phyloP scores from a whole-genome alignment of 179 eudicot species.

The Actinidia polygama region DNA sequence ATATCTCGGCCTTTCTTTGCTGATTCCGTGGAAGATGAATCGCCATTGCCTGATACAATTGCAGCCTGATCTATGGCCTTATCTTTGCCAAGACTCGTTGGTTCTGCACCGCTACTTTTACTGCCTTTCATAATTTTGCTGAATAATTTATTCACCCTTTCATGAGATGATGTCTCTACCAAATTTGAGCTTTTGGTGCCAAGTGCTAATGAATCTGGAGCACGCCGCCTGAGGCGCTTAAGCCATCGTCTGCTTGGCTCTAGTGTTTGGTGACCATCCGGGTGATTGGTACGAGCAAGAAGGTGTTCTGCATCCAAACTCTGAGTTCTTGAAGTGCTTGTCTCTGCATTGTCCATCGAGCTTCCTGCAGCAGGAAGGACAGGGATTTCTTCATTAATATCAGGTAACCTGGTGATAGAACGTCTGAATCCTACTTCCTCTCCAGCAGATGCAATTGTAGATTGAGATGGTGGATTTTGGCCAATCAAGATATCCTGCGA shows the following conservation, averaged over 20 bases:
- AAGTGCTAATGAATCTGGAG: constrained; percentile 38
- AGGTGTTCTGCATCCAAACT: constrained; percentile 66
- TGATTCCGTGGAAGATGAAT: constrained; percentile 24
- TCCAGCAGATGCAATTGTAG: constrained; percentile 27
- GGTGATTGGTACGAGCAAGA: constrained; percentile 39
- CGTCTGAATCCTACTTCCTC: constrained; percentile 33
- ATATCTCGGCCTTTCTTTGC: constrained; percentile 28
- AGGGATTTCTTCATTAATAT: constrained; percentile 50
- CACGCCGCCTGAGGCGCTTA: constrained; percentile 67
- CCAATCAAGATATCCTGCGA: constrained; percentile 41
- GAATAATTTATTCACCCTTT: constrained; percentile 36
- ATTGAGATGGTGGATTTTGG: constrained; percentile 19
- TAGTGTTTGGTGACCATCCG: constrained; percentile 16
- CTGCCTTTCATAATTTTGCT: constrained; percentile 30
- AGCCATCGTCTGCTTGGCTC: constrained; percentile 63
- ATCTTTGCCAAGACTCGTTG: constrained; percentile 23
- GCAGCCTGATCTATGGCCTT: constrained; percentile 17
- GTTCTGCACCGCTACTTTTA: constrained; percentile 27
- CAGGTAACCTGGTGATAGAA: constrained; percentile 36
- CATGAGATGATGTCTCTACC: constrained; percentile 42
- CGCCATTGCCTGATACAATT: constrained; percentile 16
- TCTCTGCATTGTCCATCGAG: constrained; percentile 42
- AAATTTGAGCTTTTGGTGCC: constrained; percentile 48
- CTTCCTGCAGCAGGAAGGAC: constrained; percentile 42
- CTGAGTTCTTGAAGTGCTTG: constrained; percentile 64